Base-by-base conservation (phyloP, 2,329 filamentous ascomycete genomes). In the Fusarium clavum region DNA sequence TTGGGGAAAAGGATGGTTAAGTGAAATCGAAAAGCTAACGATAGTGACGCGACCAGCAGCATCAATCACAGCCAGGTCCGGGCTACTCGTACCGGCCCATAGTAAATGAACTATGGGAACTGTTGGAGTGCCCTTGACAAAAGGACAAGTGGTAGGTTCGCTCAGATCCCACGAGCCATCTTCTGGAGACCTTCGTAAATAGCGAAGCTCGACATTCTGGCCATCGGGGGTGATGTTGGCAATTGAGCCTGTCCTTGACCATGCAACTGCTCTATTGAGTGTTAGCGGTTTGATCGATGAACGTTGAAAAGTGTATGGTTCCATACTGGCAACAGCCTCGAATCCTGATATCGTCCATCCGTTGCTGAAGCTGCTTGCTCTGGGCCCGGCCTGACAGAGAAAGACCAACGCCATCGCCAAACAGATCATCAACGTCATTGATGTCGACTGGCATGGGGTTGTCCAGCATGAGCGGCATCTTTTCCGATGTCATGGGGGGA, bases 201-300 rank as follows among this genome's bases (percentile, higher is more conserved):
- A 91, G 63, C 91, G 89, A 47, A 97, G 84, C 76, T 92, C 89
- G 55, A 98, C 83, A 16, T 85, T 86, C 49, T 86, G 86, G 29
- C 92, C 92, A 79, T 94, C 91, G 18, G 88, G 82, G 22, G 90
- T 88, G 71, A 98, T 91, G 57, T 91, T 91, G 29, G 94, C 94
- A 71, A 98, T 93, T 64, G 91, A 94, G 45, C 95, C 95, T 65
- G 90, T 88, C 74, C 91, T 94, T 13, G 95, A 97, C 94, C 95
- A 98, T 30, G 92, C 90, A 57, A 98, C 87, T 70, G 89, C 89
- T 77, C 94, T 97, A 73, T 46, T 49, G 47, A 49, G 30, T 41
- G 24, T 75, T 53, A 75, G 73, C 44, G 25, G 47, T 29, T 43
- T 30, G 38, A 32, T 47, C 30, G 10, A 43, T 30, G 5, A 34